Conservation (phyloP, 345 rosid species). For the Draba incana region DNA sequence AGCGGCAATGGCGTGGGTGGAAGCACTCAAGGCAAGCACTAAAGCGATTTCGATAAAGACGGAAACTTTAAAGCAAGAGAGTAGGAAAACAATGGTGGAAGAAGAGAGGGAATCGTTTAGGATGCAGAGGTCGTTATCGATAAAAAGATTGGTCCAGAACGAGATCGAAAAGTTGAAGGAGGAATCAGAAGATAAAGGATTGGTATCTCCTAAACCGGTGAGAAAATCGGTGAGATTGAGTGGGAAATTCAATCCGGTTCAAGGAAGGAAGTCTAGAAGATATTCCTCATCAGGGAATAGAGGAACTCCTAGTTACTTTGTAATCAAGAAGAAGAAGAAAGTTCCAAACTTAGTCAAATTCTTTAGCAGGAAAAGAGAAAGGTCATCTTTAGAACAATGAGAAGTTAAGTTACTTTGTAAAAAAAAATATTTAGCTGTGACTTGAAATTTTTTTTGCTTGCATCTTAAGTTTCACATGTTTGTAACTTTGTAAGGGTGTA, state of each 20-base stretch:
- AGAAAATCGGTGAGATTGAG: slow-evolving; percentile 48
- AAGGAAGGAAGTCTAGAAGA: slow-evolving; percentile 48
- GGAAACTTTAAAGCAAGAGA: slow-evolving; percentile 51
- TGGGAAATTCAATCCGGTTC: slow-evolving; percentile 47
- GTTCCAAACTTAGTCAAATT: slow-evolving; percentile 63
- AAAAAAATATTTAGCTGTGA: background rate
- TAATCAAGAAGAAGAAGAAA: slow-evolving; percentile 60
- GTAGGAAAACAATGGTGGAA: slow-evolving; percentile 51
- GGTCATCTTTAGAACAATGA: slow-evolving; percentile 25
- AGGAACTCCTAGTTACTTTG: slow-evolving; percentile 47
- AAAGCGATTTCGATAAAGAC: slow-evolving; percentile 65
- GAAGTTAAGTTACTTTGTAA: slow-evolving; percentile 11
- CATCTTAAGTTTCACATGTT: slow-evolving; percentile 29
- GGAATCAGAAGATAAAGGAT: slow-evolving; percentile 22
- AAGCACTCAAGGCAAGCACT: slow-evolving; percentile 79
- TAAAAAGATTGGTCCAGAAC: slow-evolving; percentile 53
- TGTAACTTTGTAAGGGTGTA: slow-evolving; percentile 24
- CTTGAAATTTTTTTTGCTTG: slow-evolving; percentile 18
- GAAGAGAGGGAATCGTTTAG: slow-evolving; percentile 55
- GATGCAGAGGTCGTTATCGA: slow-evolving; percentile 56
- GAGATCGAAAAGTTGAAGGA: slow-evolving; percentile 53
- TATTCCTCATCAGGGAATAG: slow-evolving; percentile 57
- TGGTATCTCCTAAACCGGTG: slow-evolving; percentile 29
- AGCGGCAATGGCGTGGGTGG: slow-evolving; percentile 93
- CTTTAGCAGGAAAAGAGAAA: slow-evolving; percentile 49